These are phyloP conservation scores for Penicillium soppii DNA, from an alignment of 495 filamentous ascomycete genomes.

Conservation along the genomic window DNA sequence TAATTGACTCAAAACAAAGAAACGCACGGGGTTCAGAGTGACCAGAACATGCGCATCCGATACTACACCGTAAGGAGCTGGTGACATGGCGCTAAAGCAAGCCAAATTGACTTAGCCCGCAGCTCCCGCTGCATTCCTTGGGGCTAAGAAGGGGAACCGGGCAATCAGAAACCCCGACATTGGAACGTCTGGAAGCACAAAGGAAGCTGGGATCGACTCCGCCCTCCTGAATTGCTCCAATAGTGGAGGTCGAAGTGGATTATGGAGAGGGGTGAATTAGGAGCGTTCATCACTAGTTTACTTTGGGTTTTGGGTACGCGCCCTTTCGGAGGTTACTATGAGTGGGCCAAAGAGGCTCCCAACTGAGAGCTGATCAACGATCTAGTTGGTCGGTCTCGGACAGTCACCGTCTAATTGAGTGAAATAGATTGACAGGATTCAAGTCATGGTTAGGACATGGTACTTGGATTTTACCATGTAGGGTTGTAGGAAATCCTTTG, in stretches of 20 bases:
- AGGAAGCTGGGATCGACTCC: slow-evolving; percentile 24
- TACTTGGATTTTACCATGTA: no score
- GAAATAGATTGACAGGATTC: neutral
- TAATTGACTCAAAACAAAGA: neutral
- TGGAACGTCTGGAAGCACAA: slow-evolving; percentile 30
- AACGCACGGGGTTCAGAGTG: slow-evolving; percentile 5
- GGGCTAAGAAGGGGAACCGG: slow-evolving; percentile 14
- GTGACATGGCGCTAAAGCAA: slow-evolving; percentile 32
- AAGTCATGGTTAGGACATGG: no score
- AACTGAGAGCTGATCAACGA: slow-evolving; percentile 16
- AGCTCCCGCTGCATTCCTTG: slow-evolving; percentile 24
- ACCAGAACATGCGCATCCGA: slow-evolving; percentile 16
- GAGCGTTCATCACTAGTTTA: slow-evolving; percentile 8
- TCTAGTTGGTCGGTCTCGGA: slow-evolving; percentile 17
- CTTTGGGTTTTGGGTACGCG: slow-evolving; percentile 4
- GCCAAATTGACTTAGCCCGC: slow-evolving; percentile 23
- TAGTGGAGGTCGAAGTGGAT: slow-evolving; percentile 2
- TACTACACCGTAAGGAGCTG: slow-evolving; percentile 28
- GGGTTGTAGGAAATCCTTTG: no score
- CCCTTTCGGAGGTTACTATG: slow-evolving; percentile 16
- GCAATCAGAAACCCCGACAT: slow-evolving; percentile 14
- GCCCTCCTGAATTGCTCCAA: slow-evolving; percentile 1
- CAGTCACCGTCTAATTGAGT: slow-evolving; percentile 12
- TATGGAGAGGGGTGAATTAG: neutral
- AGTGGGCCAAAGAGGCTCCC: slow-evolving; percentile 13